Evolutionary conservation across 129 eudicot genomes (phyloP).

Genomic region (Pulicaria dysenterica): DNA sequence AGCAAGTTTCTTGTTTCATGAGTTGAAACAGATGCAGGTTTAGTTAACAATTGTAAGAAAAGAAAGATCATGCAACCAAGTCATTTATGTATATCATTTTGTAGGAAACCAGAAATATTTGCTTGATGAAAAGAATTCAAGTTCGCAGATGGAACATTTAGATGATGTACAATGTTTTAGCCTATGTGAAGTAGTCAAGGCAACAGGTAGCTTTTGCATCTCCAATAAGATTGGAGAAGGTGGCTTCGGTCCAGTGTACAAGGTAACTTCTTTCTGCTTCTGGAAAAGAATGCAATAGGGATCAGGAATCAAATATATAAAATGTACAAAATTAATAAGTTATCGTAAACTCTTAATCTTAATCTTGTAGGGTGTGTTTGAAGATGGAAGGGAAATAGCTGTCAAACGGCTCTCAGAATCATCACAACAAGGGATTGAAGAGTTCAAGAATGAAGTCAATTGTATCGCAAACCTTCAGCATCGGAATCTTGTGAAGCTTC

Average conservation of each 20-base stretch:
- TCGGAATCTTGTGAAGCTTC: slow-evolving; percentile 34
- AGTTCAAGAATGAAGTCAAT: slow-evolving; percentile 29
- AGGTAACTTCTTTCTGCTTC: neutral
- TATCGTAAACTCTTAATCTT: neutral
- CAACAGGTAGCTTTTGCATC: slow-evolving; percentile 15
- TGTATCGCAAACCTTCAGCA: slow-evolving; percentile 33
- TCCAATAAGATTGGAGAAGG: slow-evolving; percentile 27
- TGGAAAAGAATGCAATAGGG: neutral
- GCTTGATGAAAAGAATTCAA: neutral
- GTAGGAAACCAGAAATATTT: slow-evolving; percentile 8
- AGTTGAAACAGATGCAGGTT: neutral
- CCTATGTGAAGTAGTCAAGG: neutral
- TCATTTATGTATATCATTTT: neutral
- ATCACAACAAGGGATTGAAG: slow-evolving; percentile 24
- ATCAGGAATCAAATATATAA: neutral
- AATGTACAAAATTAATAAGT: neutral
- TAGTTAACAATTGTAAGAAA: no score
- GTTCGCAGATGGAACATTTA: slow-evolving; percentile 14
- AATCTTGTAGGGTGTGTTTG: neutral
- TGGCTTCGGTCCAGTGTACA: slow-evolving; percentile 26
- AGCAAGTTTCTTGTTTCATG: neutral
- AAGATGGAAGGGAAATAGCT: slow-evolving; percentile 24
- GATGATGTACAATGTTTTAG: slow-evolving; percentile 10
- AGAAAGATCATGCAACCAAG: no score
- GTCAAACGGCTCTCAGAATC: slow-evolving; percentile 18